Evolutionary conservation across 176 grass and related monocot genomes (phyloP).

Genomic region (Aegilops sharonensis): DNA sequence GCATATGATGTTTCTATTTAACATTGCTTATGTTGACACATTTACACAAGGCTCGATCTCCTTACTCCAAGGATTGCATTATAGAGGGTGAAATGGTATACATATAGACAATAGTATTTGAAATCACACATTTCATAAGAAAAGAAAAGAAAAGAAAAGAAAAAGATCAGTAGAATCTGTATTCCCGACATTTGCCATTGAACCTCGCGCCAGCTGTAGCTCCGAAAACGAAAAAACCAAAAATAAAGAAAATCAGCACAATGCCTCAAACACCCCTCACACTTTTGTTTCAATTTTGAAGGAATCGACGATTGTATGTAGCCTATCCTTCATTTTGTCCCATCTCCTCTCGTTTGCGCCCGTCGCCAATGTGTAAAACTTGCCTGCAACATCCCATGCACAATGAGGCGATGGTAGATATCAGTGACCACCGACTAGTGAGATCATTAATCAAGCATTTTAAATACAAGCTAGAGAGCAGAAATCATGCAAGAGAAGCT

Average conservation of each 20-base stretch:
- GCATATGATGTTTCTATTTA: not conserved
- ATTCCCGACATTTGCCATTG: conserved; percentile 28
- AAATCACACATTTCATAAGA: not conserved
- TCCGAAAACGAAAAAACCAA: conserved; percentile 17
- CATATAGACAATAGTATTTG: not conserved
- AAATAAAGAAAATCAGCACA: conserved; percentile 25
- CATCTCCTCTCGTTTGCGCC: conserved; percentile 96
- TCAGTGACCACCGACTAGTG: not conserved
- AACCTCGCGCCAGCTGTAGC: conserved; percentile 23
- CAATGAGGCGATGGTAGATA: conserved; percentile 3
- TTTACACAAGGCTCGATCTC: conserved; percentile 15
- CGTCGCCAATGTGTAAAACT: conserved; percentile 89
- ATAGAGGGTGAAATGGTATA: not conserved
- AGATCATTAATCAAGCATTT: conserved; percentile 5
- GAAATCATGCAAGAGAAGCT: not conserved
- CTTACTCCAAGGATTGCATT: not conserved
- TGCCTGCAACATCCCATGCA: conserved; percentile 48
- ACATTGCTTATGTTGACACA: conserved; percentile 1
- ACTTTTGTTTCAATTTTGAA: conserved; percentile 77
- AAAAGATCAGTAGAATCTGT: conserved; percentile 32
- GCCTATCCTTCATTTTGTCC: conserved; percentile 92
- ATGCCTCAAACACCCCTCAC: not conserved
- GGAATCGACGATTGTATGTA: conserved; percentile 68
- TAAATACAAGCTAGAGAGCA: not conserved
- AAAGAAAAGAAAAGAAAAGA: not conserved